phyloP scores from a whole-genome alignment of 2,329 filamentous ascomycete species.

The Sporothrix luriei region DNA sequence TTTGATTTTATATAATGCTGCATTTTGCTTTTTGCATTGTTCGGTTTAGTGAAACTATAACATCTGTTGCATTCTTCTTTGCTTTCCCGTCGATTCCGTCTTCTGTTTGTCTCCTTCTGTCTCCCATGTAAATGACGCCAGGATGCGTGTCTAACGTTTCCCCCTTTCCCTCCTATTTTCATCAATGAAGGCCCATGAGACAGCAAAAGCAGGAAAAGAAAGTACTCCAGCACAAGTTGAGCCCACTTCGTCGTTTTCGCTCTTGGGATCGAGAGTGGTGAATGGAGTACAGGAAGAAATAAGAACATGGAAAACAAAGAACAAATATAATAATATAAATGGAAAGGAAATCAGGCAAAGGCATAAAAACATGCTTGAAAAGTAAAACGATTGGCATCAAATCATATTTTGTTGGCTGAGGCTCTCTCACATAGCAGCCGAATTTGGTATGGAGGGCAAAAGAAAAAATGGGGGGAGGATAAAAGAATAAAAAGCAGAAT shows the following conservation, averaged over 20 bases:
- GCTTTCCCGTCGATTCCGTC: not conserved
- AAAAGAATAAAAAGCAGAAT: conserved; percentile 28
- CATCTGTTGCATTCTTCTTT: not conserved
- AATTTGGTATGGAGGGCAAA: conserved; percentile 13
- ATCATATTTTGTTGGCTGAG: conserved; percentile 15
- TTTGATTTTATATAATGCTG: not conserved
- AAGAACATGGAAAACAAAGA: not conserved
- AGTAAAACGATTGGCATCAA: conserved; percentile 16
- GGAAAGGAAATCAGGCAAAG: not conserved
- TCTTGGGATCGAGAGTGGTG: not conserved
- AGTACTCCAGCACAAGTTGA: not conserved
- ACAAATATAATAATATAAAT: not conserved
- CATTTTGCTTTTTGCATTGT: conserved; percentile 1
- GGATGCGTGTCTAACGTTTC: not conserved
- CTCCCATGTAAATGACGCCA: not conserved
- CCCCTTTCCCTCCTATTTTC: not conserved
- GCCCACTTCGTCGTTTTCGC: not conserved
- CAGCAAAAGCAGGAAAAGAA: not conserved
- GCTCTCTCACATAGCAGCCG: conserved; percentile 10
- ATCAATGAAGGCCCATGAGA: not conserved
- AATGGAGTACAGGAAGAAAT: not conserved
- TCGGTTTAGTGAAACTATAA: not conserved
- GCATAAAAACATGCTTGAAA: not conserved
- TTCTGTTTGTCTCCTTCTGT: not conserved
- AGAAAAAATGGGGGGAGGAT: not conserved